Base-by-base conservation (phyloP, 495 filamentous ascomycete species). In the Penicillium arizonense region DNA sequence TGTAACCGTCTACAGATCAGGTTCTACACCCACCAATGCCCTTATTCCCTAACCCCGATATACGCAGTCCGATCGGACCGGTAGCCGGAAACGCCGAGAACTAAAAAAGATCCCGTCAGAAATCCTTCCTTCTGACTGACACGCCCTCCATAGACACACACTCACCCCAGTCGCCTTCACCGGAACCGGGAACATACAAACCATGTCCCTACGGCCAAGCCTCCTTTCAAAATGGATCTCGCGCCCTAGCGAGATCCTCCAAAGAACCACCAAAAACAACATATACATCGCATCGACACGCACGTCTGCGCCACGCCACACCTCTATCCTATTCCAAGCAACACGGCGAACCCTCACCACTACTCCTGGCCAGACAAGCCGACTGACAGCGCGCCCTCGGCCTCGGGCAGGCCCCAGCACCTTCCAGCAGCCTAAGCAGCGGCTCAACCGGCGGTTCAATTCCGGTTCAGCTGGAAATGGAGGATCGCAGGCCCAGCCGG, bases 221-320 rank as follows among this genome's bases (percentile, higher is more conserved):
- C 46, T 62, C n/a, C 21, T 64, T 18, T 59, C 62, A 26, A 59
- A 61, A 46, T 69, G 63, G 65, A 32, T 68, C 44, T 53, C 56
- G 23, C 57, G 58, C 1, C 35, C 63, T 6, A 30, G 53, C 12
- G 40, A 50, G 49, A 44, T 62, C 34, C 44, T 63, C n/a, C 50
- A 56, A 43, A 45, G 20, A 28, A 12, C 34, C 43, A 24, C 50
- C 12, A 39, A 45, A 14, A 28, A 14, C 34, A 44, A 24, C 50
- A 12, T 20, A 52, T 11, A 55, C 38, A 42, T 20, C 35, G 32
- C 35, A 43, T 26, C 23, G 3, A n/a, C 50, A 28, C 18, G 46
- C 26, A 44, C 18, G 30, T 52, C 36, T 28, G 20, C 11, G 34
- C 18, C 35, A 44, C 49, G 50, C 9, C 23, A 41, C 18, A 38